Conservation (phyloP, 176 grass and related monocot genomes). For the Puccinellia tenuiflora region DNA sequence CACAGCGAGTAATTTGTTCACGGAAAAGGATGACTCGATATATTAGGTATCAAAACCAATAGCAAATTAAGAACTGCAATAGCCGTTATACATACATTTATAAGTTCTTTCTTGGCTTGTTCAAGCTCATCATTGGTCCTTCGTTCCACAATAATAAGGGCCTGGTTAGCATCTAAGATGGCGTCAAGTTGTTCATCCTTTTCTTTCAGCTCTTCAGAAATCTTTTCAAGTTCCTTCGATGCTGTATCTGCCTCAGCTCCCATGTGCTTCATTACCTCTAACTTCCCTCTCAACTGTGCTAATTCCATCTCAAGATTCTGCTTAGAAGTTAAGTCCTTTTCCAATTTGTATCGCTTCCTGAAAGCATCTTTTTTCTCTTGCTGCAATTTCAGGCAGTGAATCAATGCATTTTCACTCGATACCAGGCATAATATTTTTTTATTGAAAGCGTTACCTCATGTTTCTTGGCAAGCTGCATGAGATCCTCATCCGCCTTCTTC, state of each 20-base stretch:
- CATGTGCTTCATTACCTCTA: conserved; percentile 56
- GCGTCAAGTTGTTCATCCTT: conserved; percentile 43
- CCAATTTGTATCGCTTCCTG: conserved; percentile 26
- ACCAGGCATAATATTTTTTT: neutral
- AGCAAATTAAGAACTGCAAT: conserved; percentile 1
- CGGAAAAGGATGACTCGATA: neutral
- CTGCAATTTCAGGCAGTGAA: conserved; percentile 31
- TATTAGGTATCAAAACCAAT: neutral
- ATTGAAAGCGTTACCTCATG: conserved; percentile 39
- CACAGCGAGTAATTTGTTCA: conserved; percentile 21
- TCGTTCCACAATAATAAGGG: conserved; percentile 40
- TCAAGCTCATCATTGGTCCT: conserved; percentile 52
- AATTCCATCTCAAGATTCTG: conserved; percentile 69
- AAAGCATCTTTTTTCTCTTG: conserved; percentile 42
- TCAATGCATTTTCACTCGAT: conserved; percentile 1
- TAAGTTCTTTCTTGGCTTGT: conserved; percentile 50
- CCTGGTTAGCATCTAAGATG: conserved; percentile 34
- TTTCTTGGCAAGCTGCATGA: conserved; percentile 39
- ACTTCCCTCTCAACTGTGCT: conserved; percentile 46
- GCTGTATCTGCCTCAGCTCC: conserved; percentile 27
- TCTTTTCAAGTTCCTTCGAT: conserved; percentile 21
- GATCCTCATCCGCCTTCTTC: conserved; percentile 38
- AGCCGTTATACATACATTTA: conserved; percentile 16
- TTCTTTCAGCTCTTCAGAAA: conserved; percentile 27
- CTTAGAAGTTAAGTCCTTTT: conserved; percentile 42